Evolutionary conservation across 1,284 basidiomycete genomes (phyloP), one percentile per base, ranked within the genome.

Genomic region (Irpex rosettiformis): DNA sequence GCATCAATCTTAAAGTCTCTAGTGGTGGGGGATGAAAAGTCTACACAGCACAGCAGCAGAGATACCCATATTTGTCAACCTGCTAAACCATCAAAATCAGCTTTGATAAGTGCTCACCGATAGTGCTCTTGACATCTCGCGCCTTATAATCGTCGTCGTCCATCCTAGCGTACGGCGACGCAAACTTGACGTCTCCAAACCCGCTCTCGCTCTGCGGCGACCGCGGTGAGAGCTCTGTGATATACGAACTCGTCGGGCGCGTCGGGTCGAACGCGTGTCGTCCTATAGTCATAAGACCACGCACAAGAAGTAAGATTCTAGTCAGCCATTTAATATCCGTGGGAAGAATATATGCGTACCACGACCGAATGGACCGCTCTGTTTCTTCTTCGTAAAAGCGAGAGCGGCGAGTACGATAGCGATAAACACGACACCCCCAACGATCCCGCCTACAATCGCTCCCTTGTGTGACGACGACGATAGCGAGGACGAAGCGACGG

Each of bases 241-340:
- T 56, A 53, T 25, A 55, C 22, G 54, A 29, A 40, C 48, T 59
- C n/a, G 10, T 43, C 11, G 54, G 48, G 48, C 22, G 18, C 18
- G 16, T 33, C 8, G 60, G 60, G 43, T 61, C 28, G 42, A 61
- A 61, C 22, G 37, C 11, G 51, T 61, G 60, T n/a, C 60, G 60
- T 27, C 43, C 59, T 61, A 48, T 22, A 42, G 16, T 7, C n/a
- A 48, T 6, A 16, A n/a, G 25, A 11, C 4, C 40, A 22, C 18
- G 21, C 43, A 45, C 21, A 18, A n/a, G 43, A 22, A 18, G 43
- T 45, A 8, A 18, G 8, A 18, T 3, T 11, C 21, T 45, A 24
- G 10, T 3, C 21, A 22, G 54, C 25, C 13, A 55, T 43, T 45
- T 21, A 27, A 47, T 49, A 47, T 24, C 49, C 6, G 21, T 40